Base-by-base conservation (phyloP, 2,329 filamentous ascomycete species). In the Fusarium transvaalense region DNA sequence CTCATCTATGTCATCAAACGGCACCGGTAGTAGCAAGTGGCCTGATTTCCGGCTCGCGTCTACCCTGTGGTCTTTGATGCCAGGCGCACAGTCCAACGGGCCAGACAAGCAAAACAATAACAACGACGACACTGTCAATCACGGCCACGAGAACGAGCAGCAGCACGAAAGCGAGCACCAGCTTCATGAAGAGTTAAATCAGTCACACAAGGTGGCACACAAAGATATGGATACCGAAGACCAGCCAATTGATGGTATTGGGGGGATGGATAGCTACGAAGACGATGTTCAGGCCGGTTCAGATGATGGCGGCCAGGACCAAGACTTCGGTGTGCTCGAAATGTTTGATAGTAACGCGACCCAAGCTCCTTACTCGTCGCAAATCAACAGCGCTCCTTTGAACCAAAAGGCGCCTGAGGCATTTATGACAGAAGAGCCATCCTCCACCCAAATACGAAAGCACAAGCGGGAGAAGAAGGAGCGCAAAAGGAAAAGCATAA, bases 311-410 rank as follows among this genome's bases (percentile, higher is more conserved):
- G 69, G 61, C 25, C 67, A 71, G 21, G 77, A 79, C 42, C 68
- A 67, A 38, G 76, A 79, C 51, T 80, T 80, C 57, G 78, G 78
- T 23, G 56, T 76, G 25, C 74, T 80, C 51, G 77, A 80, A 47
- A 78, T 80, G 73, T 80, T 80, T 54, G 77, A 80, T 61, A 80
- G 78, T 71, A 80, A 78, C 65, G 66, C 75, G 47, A 69, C 74
- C 43, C 69, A 75, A 41, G 67, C 69, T 15, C 74, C 76, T n/a
- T 76, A 75, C 47, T 74, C 76, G 9, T 76, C 77, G 9, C 75
- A 76, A 52, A 39, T 68, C 10, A 58, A 71, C 29, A 52, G 60
- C 23, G 39, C 56, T 25, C 31, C 65, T 10, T 66, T 66, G 21
- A 64, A 64, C 41, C 62, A 61, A 32, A 71, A 66, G 29, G 76